Base-by-base conservation (phyloP, 352 stramenopile genomes). In the Phytophthora chlamydospora region DNA sequence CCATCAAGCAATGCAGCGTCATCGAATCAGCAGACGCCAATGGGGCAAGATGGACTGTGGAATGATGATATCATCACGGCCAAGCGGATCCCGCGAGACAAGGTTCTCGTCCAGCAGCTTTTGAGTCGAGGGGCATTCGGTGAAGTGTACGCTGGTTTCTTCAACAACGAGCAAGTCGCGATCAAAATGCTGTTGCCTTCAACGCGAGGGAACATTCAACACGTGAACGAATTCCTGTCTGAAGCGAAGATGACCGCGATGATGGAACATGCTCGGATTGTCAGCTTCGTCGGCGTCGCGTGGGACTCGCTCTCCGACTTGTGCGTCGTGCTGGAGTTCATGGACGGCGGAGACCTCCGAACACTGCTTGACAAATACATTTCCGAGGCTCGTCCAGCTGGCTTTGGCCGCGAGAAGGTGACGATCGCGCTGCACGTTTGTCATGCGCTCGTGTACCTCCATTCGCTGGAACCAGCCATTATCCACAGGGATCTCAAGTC, bases 181-280 rank as follows among this genome's bases (percentile, higher is more conserved):
- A 50, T 82, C 42, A 82, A 85, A 58, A 61, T 55, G 24, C 38
- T 82, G 11, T 50, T 70, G 2, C 58, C 63, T 10, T 35, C 59
- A 6, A 70, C 43, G 7, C 38, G 61, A 9, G 60, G 50, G 3
- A 62, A 62, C 41, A 7, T 73, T 1, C 19, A 51, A 2, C 39
- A 73, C 2, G 63, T 75, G 40, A 69, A 68, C 19, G 47, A 54
- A 2, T 78, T 86, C 46, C 49, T 80, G 6, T 44, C 58, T 2
- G 73, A 86, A 46, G 66, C 68, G 19, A 76, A 73, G 31, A 46
- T 24, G 21, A 24, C 21, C 21, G 21, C 21, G 21, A 24, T 24
- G 21, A 24, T 24, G 21, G 21, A 24, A 24, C 21, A 24, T 24
- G 21, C 21, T 24, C 21, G 21, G 21, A 24, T 24, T 24, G 21